Percentiles rank a stretch among this genome's conserved stretches.
phyloP scores from a whole-genome alignment of 2,329 filamentous ascomycete genomes.

The Alternaria angustiovoidea region DNA sequence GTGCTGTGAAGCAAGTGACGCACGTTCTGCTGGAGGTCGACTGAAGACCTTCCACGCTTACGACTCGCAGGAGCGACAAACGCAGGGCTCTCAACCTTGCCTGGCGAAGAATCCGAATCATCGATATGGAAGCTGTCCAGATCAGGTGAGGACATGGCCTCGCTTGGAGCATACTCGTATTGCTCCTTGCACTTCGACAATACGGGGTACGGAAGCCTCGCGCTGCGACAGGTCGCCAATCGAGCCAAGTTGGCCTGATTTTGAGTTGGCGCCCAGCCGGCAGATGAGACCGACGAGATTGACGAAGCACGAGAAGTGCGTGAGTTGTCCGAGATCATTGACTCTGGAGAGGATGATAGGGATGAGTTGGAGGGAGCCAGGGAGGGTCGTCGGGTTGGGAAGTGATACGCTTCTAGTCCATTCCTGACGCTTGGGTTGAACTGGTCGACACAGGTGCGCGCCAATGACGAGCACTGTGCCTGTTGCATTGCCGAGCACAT shows the following conservation, averaged over 20 bases:
- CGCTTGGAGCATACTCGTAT: constrained; percentile 44
- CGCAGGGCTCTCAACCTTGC: constrained; percentile 39
- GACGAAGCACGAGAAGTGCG: constrained; percentile 64
- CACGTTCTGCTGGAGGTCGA: constrained; percentile 72
- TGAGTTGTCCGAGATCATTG: constrained; percentile 68
- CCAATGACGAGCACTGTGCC: constrained; percentile 62
- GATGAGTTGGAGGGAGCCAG: constrained; percentile 60
- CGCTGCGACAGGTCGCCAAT: constrained; percentile 62
- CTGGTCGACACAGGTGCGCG: constrained; percentile 65
- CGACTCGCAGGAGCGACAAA: constrained; percentile 39
- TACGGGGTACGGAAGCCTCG: constrained; percentile 53
- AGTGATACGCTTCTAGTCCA: constrained; percentile 57
- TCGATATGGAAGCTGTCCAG: constrained; percentile 62
- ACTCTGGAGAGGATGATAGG: constrained; percentile 67
- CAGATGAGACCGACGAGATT: constrained; percentile 62
- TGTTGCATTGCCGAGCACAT: constrained; percentile 67
- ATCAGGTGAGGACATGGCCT: constrained; percentile 50
- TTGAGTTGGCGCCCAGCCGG: constrained; percentile 61
- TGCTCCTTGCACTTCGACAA: constrained; percentile 50
- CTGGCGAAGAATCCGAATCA: constrained; percentile 43
- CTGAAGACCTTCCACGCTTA: constrained; percentile 70
- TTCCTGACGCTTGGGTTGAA: constrained; percentile 51
- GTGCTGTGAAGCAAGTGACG: constrained; percentile 64
- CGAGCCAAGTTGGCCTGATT: constrained; percentile 58
- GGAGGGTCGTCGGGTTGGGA: constrained; percentile 55